phyloP scores from a whole-genome alignment of 192 early-diverging fungal species.

The Coemansia sp. region DNA sequence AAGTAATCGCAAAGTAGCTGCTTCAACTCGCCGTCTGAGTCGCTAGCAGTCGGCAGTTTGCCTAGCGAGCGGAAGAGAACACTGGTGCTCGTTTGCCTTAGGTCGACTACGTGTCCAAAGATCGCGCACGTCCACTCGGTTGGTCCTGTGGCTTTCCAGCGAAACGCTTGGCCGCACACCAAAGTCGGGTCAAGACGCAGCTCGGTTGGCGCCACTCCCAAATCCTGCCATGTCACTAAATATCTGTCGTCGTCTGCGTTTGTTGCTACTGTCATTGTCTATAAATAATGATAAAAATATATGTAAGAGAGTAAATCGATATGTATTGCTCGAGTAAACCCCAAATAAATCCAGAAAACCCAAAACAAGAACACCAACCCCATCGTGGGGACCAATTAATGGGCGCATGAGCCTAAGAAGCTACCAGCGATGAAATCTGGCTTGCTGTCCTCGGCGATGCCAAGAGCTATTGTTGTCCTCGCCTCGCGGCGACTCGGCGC shows the following conservation, averaged over 20 bases:
- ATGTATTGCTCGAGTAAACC: too few species aligned
- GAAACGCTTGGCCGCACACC: slow-evolving; percentile 89
- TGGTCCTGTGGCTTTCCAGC: slow-evolving; percentile 74
- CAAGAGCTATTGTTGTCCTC: too few species aligned
- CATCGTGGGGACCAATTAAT: too few species aligned
- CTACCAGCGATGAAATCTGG: too few species aligned
- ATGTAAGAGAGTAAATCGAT: too few species aligned
- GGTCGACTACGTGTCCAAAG: slow-evolving; percentile 59
- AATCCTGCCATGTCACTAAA: slow-evolving; percentile 51
- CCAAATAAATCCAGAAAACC: too few species aligned
- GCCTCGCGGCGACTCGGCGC: too few species aligned
- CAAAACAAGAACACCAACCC: too few species aligned
- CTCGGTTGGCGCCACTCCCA: slow-evolving; percentile 61
- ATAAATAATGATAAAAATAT: too few species aligned
- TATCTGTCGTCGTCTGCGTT: background rate
- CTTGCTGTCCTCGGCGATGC: too few species aligned
- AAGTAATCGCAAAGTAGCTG: slow-evolving; percentile 75
- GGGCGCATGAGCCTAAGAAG: too few species aligned
- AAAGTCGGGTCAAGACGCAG: slow-evolving; percentile 81
- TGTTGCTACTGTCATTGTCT: background rate
- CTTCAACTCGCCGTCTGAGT: slow-evolving; percentile 16
- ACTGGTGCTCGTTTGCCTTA: slow-evolving; percentile 61
- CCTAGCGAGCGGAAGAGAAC: slow-evolving; percentile 33
- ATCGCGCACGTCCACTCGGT: slow-evolving; percentile 67
- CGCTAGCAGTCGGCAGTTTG: background rate